Base-by-base conservation (phyloP, 164 flowering plant species). In the Tetrastigma voinierianum region DNA sequence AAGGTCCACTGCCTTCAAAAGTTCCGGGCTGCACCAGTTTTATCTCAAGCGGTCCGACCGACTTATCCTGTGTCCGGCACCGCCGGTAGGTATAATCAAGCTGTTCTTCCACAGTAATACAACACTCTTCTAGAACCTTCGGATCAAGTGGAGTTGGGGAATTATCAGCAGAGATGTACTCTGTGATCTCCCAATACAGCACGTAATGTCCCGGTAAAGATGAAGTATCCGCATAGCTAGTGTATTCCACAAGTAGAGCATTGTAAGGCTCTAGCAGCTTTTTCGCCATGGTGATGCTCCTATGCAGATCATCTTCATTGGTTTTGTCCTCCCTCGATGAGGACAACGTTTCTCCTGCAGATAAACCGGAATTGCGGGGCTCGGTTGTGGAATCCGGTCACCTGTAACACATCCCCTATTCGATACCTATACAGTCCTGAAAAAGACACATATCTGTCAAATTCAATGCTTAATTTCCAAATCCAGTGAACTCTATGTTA, bases 291-390 rank as follows among this genome's bases (percentile, higher is more conserved):
- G 80, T 75, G 23, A 93, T 77, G 68, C 90, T 82, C 68, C 76
- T 85, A 82, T 87, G 96, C 14, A 93, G 87, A 65, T 90, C 96
- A 59, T 84, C 89, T 59, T 93, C 98, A 59, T 77, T 87, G n/a
- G 96, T 93, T 69, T 90, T 90, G 80, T 90, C 98, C 5, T 19
- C 80, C 80, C 81, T 92, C 97, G 17, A 92, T 79, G 21, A 90
- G 76, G 2, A 87, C 78, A 4, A 90, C 93, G 51, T 88, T 89
- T 43, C 89, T 83, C 45, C 96, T 71, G 72, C 93, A 83, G 24
- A 92, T 83, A 84, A 93, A 93, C 15, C 83, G 81, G 77, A 90
- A 89, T 16, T 93, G 93, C 4, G 96, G 98, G 0, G 98, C 88
- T 53, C 49, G 44, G 57, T 88, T 87, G 86, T 93, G 77, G 73